phyloP scores from a whole-genome alignment of 176 grass and related monocot genomes.

The Miscanthus lutarioriparius region DNA sequence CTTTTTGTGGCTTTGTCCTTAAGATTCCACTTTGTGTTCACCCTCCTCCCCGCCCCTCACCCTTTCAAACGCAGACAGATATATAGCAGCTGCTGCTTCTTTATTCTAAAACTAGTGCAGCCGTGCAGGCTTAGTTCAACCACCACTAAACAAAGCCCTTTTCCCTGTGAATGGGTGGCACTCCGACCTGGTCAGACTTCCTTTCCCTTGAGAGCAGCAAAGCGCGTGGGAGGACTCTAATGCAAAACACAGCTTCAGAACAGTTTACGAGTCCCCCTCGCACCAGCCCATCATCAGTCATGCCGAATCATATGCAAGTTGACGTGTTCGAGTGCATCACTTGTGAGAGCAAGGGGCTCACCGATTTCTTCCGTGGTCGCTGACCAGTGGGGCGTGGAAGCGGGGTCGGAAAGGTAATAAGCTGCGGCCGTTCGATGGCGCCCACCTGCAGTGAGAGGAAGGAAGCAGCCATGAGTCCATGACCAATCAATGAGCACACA shows the following conservation, averaged over 20 bases:
- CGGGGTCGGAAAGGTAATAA: slow-evolving; percentile 36
- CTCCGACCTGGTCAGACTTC: background rate
- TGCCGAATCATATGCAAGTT: background rate
- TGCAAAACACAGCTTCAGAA: background rate
- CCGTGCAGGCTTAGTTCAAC: slow-evolving; percentile 39
- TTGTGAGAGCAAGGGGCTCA: slow-evolving; percentile 29
- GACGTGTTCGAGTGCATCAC: background rate
- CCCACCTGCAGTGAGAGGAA: slow-evolving; percentile 44
- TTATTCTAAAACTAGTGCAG: slow-evolving; percentile 46
- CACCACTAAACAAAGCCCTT: slow-evolving; percentile 10
- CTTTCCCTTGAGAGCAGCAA: slow-evolving; percentile 14
- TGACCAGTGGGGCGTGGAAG: slow-evolving; percentile 10
- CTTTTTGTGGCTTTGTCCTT: slow-evolving; percentile 38
- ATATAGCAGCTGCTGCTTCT: slow-evolving; percentile 8
- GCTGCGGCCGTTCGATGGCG: slow-evolving; percentile 19
- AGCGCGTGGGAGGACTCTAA: slow-evolving; percentile 7
- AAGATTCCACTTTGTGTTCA: slow-evolving; percentile 36
- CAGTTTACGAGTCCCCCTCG: background rate
- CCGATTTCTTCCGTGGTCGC: slow-evolving; percentile 57
- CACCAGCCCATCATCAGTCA: background rate
- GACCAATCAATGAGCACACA: background rate
- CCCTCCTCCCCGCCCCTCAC: background rate
- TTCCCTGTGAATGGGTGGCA: background rate
- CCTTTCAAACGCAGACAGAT: slow-evolving; percentile 35
- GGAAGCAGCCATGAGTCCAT: background rate